These are phyloP conservation scores for Stephanodiscus triporus DNA, from an alignment of 108 stramenopile species.

Conservation along the genomic window DNA sequence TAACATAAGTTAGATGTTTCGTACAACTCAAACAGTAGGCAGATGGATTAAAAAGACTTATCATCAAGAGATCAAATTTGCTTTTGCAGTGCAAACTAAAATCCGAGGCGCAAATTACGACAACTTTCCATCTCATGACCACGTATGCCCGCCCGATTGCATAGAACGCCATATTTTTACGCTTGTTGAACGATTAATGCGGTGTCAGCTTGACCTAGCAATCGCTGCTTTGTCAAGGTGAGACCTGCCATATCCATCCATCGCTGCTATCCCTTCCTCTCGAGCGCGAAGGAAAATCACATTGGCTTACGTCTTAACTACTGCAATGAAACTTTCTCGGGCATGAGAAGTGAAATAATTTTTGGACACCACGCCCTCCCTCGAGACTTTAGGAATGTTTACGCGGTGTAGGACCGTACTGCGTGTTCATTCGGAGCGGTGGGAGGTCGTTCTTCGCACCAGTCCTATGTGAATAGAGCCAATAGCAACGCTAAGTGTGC, in stretches of 20 bases:
- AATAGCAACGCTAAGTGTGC: slow-evolving; percentile 20
- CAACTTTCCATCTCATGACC: neutral
- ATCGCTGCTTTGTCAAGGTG: slow-evolving; percentile 37
- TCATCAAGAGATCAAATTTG: neutral
- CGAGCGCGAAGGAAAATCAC: slow-evolving; percentile 6
- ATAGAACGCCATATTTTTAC: neutral
- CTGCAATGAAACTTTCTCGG: slow-evolving; percentile 20
- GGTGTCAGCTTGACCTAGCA: slow-evolving; percentile 46
- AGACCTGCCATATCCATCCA: slow-evolving; percentile 16
- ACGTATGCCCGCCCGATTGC: neutral
- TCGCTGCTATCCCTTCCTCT: neutral
- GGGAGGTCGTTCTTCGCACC: slow-evolving; percentile 12
- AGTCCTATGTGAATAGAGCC: slow-evolving; percentile 30
- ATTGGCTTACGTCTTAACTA: slow-evolving; percentile 17
- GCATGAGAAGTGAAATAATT: neutral
- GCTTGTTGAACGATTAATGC: neutral
- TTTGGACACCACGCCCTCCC: neutral
- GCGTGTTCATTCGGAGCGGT: slow-evolving; percentile 7
- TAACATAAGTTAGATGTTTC: too few relatives aligned
- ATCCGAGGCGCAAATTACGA: neutral
- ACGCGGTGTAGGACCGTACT: neutral
- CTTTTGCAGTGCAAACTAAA: neutral
- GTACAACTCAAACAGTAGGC: neutral
- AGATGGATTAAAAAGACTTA: slow-evolving; percentile 2
- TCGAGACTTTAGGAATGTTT: neutral